A percentile compares a stretch with the other conserved stretches of the same genome.
phyloP scores from a whole-genome alignment of 805 yeast genomes.

The Starmerella apis region DNA sequence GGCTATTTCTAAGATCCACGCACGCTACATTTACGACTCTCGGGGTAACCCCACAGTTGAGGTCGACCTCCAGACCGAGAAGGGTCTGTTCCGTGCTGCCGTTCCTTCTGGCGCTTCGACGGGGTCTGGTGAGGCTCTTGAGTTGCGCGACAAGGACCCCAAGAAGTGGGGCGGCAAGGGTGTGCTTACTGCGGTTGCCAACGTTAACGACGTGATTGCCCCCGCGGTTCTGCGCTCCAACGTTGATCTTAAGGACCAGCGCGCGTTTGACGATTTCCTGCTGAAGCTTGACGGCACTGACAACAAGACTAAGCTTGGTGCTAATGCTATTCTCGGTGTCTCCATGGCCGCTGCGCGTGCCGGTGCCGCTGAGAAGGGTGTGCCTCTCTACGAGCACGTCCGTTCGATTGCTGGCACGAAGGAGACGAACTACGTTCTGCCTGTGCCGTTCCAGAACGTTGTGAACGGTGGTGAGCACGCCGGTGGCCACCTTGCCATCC shows the following conservation, averaged over 20 bases:
- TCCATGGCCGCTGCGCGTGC: slow-evolving; percentile 96
- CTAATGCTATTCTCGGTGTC: slow-evolving; percentile 97
- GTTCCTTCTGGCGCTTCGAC: slow-evolving; percentile 99
- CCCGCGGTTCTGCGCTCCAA: slow-evolving; percentile 79
- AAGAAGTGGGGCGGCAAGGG: slow-evolving; percentile 98
- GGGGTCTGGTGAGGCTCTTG: slow-evolving; percentile 97
- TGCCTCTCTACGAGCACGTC: slow-evolving; percentile 88
- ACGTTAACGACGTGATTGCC: slow-evolving; percentile 89
- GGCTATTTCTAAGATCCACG: slow-evolving; percentile 79
- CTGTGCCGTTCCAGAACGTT: slow-evolving; percentile 98
- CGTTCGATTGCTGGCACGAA: slow-evolving; percentile 68
- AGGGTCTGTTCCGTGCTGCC: slow-evolving; percentile 91
- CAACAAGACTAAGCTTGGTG: slow-evolving; percentile 96
- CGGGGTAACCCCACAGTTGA: slow-evolving; percentile 99
- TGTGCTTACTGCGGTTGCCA: slow-evolving; percentile 91
- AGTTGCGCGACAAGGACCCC: slow-evolving; percentile 96
- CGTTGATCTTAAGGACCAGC: slow-evolving; percentile 80
- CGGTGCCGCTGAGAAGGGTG: slow-evolving; percentile 90
- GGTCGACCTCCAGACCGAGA: slow-evolving; percentile 87
- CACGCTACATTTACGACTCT: slow-evolving; percentile 98
- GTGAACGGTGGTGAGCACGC: slow-evolving; percentile 99
- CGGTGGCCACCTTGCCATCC: slow-evolving; percentile 98
- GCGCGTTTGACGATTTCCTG: slow-evolving; percentile 76
- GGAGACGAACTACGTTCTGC: slow-evolving; percentile 72
- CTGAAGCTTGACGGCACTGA: slow-evolving; percentile 87